These are phyloP conservation scores for Camellia japonica DNA, from an alignment of 148 eudicot genomes.

Conservation along the genomic window DNA sequence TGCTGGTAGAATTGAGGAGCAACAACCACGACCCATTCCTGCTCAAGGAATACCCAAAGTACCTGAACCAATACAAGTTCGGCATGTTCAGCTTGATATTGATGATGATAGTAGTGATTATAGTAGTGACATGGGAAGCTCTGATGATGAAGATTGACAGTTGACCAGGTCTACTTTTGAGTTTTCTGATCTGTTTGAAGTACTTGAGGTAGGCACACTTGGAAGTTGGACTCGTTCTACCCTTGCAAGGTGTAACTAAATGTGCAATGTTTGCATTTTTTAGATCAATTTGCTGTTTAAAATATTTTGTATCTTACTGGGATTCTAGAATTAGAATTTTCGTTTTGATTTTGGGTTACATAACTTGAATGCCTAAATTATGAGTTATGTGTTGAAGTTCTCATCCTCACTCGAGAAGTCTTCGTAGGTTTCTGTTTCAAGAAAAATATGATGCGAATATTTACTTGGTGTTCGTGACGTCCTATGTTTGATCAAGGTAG, in stretches of 20 bases:
- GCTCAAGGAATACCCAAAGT: constrained; percentile 41
- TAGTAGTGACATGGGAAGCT: constrained; percentile 56
- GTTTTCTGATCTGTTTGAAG: background rate
- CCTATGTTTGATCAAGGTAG: background rate
- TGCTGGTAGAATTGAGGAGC: constrained; percentile 42
- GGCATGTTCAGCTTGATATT: constrained; percentile 75
- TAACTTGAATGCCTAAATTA: background rate
- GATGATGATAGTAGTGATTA: constrained; percentile 80
- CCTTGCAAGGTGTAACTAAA: background rate
- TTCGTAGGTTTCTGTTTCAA: background rate
- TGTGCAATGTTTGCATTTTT: background rate
- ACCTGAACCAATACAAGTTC: constrained; percentile 71
- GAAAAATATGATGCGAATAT: background rate
- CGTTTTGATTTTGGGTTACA: background rate
- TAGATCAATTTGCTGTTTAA: background rate
- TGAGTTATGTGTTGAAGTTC: background rate
- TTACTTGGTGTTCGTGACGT: background rate
- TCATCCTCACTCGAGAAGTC: background rate
- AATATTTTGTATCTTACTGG: background rate
- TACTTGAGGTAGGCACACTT: background rate
- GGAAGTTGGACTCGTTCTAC: background rate
- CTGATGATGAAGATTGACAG: constrained; percentile 74
- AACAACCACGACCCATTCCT: constrained; percentile 13
- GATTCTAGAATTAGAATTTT: background rate
- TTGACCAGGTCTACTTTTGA: background rate